Conservation (phyloP, 371 early-diverging fungal species). For the Mortierella sp. region DNA sequence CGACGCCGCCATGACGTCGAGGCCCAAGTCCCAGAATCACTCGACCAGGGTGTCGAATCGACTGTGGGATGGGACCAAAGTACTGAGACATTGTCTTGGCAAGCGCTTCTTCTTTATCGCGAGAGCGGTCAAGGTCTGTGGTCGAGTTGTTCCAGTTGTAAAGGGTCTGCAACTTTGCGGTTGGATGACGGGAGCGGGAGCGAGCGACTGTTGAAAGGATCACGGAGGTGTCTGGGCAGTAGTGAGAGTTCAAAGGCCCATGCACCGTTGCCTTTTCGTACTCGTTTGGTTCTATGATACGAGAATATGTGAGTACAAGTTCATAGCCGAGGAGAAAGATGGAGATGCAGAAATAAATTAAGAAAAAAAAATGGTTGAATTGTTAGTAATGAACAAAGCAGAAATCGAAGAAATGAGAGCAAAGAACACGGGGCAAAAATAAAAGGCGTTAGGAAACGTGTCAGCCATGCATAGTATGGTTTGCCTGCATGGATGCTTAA, state of each 20-base stretch:
- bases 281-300: constrained; percentile 31
- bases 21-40: constrained; percentile 37
- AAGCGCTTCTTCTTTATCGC: constrained; percentile 53
- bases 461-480: constrained; percentile 4
- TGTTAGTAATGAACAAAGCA: neutral
- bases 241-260: constrained; percentile 29
- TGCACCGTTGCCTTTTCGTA: constrained; percentile 41
- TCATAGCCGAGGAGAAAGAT: neutral
- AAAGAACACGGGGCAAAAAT: neutral
- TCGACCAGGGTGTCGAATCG: constrained; percentile 33
- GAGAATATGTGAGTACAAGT: neutral
- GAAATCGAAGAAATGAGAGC: constrained; percentile 1
- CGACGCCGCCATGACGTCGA: neutral
- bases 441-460: neutral
- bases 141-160: constrained; percentile 60
- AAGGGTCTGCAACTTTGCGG: constrained; percentile 29
- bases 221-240: constrained; percentile 39
- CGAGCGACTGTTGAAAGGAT: constrained; percentile 38
- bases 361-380: neutral
- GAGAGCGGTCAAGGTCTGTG: constrained; percentile 46
- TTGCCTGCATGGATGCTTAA: too few species aligned
- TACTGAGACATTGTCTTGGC: constrained; percentile 53
- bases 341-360: neutral
- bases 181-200: constrained; percentile 41
- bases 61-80: constrained; percentile 54